phyloP scores from a whole-genome alignment of 345 rosid species.

The Populus davidiana region DNA sequence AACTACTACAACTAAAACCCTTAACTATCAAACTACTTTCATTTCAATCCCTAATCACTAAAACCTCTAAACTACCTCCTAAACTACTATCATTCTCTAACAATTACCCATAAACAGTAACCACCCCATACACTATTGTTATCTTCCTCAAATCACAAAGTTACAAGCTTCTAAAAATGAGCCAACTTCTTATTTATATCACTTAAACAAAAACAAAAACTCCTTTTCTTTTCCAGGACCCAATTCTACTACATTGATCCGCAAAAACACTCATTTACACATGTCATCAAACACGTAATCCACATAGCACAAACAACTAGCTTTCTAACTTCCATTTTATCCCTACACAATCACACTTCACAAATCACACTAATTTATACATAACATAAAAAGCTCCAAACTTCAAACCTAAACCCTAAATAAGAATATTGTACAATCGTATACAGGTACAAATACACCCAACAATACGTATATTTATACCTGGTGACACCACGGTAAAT shows the following conservation, averaged over 20 bases:
- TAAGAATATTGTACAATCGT: too few relatives aligned
- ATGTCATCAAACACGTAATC: background rate
- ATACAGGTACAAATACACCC: background rate
- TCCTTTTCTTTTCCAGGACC: background rate
- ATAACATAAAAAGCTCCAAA: background rate
- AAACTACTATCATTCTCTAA: too few relatives aligned
- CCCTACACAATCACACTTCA: background rate
- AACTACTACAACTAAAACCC: too few relatives aligned
- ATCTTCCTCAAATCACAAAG: too few relatives aligned
- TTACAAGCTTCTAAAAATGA: background rate
- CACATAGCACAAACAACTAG: background rate
- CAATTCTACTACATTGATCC: background rate
- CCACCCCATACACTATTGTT: background rate
- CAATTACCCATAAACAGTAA: background rate
- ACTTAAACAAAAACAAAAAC: background rate
- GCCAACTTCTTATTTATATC: background rate
- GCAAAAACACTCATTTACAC: background rate
- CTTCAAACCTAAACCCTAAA: background rate
- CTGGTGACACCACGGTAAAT: conserved; percentile 99
- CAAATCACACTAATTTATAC: background rate
- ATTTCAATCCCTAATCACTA: too few relatives aligned
- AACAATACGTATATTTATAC: conserved; percentile 25
- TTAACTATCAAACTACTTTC: too few relatives aligned
- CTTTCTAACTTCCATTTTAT: background rate
- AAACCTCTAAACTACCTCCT: too few relatives aligned